Conservation (phyloP, 345 rosid species). For the Pseudoturritis turrita region DNA sequence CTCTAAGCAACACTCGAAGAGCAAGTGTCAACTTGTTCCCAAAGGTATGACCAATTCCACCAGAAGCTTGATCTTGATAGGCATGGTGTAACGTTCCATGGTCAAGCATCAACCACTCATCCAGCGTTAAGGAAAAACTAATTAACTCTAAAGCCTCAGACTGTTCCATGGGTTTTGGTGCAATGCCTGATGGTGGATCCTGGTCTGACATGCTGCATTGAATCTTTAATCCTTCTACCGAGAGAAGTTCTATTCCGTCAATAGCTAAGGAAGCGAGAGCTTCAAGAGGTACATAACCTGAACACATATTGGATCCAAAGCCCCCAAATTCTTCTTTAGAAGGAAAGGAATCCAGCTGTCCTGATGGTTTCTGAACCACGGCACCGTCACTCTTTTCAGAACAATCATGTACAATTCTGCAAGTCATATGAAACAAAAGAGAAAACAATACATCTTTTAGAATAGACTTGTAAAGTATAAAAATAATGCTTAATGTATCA, state of each 20-base stretch:
- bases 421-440: background rate
- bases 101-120: slow-evolving; percentile 64
- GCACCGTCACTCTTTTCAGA: background rate
- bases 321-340: background rate
- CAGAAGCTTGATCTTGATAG: slow-evolving; percentile 21
- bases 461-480: background rate
- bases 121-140: slow-evolving; percentile 43
- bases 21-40: slow-evolving; percentile 51
- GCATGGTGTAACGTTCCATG: slow-evolving; percentile 28
- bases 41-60: slow-evolving; percentile 29
- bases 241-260: slow-evolving; percentile 50
- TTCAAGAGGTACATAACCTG: slow-evolving; percentile 35
- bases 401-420: slow-evolving; percentile 10
- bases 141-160: slow-evolving; percentile 36
- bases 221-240: slow-evolving; percentile 60
- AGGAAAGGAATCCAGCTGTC: slow-evolving; percentile 4
- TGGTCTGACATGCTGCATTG: slow-evolving; percentile 61
- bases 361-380: background rate
- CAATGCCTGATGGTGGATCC: slow-evolving; percentile 46
- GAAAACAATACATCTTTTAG: background rate
- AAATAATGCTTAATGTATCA: slow-evolving; percentile 4
- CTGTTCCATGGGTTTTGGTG: slow-evolving; percentile 28
- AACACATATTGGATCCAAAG: slow-evolving; percentile 9
- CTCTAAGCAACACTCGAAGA: slow-evolving; percentile 58
- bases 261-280: slow-evolving; percentile 40